Evolutionary conservation across 2,329 filamentous ascomycete species (phyloP), one percentile per base, ranked within the genome.

Genomic region (Anisogramma anomala): DNA sequence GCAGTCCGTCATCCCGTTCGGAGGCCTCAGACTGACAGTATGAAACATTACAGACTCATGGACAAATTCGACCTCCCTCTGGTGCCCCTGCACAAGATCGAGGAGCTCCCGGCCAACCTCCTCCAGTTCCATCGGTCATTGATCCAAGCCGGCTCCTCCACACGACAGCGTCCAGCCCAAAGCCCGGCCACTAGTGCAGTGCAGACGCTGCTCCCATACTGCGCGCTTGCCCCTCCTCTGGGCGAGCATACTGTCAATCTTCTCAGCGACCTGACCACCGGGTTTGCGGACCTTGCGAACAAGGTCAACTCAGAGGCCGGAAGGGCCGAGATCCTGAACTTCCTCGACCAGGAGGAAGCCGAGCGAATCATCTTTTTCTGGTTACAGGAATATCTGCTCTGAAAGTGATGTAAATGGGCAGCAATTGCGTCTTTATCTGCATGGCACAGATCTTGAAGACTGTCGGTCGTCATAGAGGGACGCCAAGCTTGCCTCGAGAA

Each of bases 11-110:
- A 7, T n/a, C 9, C 8, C 25, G 10, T 10, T 7, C 32, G 32
- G 32, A 15, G n/a, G n/a, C 10, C 20, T 17, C 6, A 3, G 18
- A 6, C 22, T 41, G 14, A 41, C 31, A 14, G 17, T 11, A 13
- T 3, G 6, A 4, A 7, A 10, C 6, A 8, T 19, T 6, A 10
- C 36, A 67, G 64, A 6, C 54, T 66, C 15, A 35, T 61, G 11
- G 49, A 51, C 28, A 55, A 52, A 23, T 50, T 55, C 27, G 53
- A 55, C 10, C 49, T 68, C 6, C 62, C 65, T 4, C 50, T 71
- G 26, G 53, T 73, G 14, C 68, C 68, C 3, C 53, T 72, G 36
- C 52, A 58, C 13, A 56, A 56, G 1, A 43, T 56, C 28, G 45
- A 51, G 9, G 54, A 58, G 11, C 53, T 71, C 13, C 54, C 60